These are phyloP conservation scores for Arxiozyma slooffiae DNA, from an alignment of 1,139 yeast genomes.

Conservation along the genomic window DNA sequence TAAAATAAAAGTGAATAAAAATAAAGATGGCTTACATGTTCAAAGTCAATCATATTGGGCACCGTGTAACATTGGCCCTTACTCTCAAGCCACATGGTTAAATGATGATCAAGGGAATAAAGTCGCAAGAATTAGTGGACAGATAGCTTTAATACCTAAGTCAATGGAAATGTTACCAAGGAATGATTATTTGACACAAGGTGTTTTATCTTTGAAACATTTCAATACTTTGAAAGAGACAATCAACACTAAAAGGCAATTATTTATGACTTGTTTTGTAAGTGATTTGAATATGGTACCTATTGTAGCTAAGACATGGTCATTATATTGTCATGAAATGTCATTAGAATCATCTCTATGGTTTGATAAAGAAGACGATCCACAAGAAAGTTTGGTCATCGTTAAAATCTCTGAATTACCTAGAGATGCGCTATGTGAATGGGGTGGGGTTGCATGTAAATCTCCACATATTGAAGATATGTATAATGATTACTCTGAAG, in stretches of 20 bases:
- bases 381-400: conserved; percentile 36
- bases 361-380: conserved; percentile 23
- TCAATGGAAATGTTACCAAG: conserved; percentile 42
- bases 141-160: conserved; percentile 74
- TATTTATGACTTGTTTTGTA: conserved; percentile 48
- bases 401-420: conserved; percentile 61
- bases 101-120: conserved; percentile 33
- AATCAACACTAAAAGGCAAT: conserved; percentile 38
- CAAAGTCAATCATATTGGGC: conserved; percentile 96
- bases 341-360: conserved; percentile 20
- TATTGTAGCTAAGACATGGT: conserved; percentile 36
- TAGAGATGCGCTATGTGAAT: conserved; percentile 60
- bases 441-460: conserved; percentile 56
- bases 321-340: conserved; percentile 20
- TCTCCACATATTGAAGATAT: conserved; percentile 31
- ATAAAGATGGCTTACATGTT: conserved; percentile 67
- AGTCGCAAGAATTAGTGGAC: conserved; percentile 73
- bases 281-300: conserved; percentile 31
- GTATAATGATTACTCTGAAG: conserved; percentile 35
- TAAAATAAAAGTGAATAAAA: conserved; percentile 7
- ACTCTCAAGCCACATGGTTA: conserved; percentile 69
- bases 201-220: conserved; percentile 61
- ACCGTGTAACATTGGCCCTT: conserved; percentile 95
- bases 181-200: conserved; percentile 28
- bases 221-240: conserved; percentile 52